Base-by-base conservation (phyloP, 768 basidiomycete species). In the Cystobasidium ongulense region DNA sequence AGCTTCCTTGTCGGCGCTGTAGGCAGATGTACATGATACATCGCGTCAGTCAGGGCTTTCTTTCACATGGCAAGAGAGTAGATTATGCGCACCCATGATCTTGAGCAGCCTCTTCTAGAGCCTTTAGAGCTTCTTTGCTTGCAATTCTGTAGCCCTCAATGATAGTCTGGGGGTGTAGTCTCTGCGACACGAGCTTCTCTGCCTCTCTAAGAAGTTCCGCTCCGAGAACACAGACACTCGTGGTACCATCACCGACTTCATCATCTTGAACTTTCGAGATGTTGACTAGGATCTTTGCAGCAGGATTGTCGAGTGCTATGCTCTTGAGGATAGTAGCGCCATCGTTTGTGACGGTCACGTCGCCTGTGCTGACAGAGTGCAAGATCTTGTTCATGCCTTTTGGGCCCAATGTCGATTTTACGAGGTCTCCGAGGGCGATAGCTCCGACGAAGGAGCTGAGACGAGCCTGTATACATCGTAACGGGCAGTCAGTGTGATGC, bases 331-430 rank as follows among this genome's bases (percentile, higher is more conserved):
- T 99, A 59, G 96, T 98, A 1, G 96, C 96, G 2, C 96, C 96
- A 81, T 99, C 96, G 82, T 99, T 99, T 13, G 96, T 99, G 62
- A 99, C 95, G 76, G 88, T 96, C 79, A 99, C 90, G 33, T 93
- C 90, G 4, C 92, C 92, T 0, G 89, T 87, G 38, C 61, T 41
- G 43, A 74, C 0, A 92, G 53, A 94, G 82, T 94, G 95, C 18
- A 99, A 87, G 76, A 99, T 98, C 84, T 98, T 98, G 88, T 97
- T 98, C 95, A 98, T 99, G 70, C 96, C 96, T 82, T 99, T 98
- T 27, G 96, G 96, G 10, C 96, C 96, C 1, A 99, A 86, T 8
- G 96, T 99, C 0, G 93, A 95, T 83, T 98, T 98, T 79, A 99
- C 95, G 76, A 99, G 88, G 84, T 99, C 96, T 52, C 96, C 96